A percentile compares a stretch with the other conserved stretches of the same genome.
These are phyloP conservation scores for Phytophthora pini DNA, from an alignment of 352 stramenopile genomes.

Conservation along the genomic window DNA sequence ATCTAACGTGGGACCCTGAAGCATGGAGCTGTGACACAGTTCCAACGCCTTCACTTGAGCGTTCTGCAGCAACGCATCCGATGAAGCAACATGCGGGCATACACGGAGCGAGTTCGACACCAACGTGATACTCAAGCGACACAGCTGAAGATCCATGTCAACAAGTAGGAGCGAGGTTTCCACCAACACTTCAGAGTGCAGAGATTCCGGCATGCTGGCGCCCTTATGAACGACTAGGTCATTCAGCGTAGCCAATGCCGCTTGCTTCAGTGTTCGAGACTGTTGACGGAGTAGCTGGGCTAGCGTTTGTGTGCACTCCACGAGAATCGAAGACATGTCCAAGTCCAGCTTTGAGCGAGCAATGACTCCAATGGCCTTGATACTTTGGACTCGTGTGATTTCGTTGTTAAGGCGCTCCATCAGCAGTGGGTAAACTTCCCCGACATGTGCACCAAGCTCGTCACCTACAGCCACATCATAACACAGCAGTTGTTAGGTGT, in stretches of 20 bases:
- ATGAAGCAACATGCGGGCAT: constrained; percentile 60
- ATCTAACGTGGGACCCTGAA: constrained; percentile 86
- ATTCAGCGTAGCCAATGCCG: constrained; percentile 92
- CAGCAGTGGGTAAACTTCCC: constrained; percentile 91
- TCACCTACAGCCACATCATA: constrained; percentile 56
- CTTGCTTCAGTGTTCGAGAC: constrained; percentile 95
- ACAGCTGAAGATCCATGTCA: constrained; percentile 97
- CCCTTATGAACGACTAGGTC: constrained; percentile 88
- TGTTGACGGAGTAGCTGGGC: constrained; percentile 95
- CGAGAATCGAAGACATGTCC: constrained; percentile 92
- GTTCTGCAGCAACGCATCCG: constrained; percentile 67
- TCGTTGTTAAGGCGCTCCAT: constrained; percentile 98
- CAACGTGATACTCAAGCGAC: constrained; percentile 93
- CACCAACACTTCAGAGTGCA: constrained; percentile 91
- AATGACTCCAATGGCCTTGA: constrained; percentile 95
- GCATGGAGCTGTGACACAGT: constrained; percentile 92
- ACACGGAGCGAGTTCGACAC: constrained; percentile 79
- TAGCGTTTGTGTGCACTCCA: constrained; percentile 89
- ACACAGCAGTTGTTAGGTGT: constrained; percentile 15
- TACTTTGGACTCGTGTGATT: constrained; percentile 96
- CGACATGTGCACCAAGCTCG: constrained; percentile 78
- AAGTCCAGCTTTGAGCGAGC: constrained; percentile 86
- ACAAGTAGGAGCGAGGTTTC: constrained; percentile 93
- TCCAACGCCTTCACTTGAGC: constrained; percentile 83
- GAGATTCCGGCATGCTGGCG: constrained; percentile 62